phyloP scores from a whole-genome alignment of 139 green algal species.

The Pseudopediastrum boryanum region DNA sequence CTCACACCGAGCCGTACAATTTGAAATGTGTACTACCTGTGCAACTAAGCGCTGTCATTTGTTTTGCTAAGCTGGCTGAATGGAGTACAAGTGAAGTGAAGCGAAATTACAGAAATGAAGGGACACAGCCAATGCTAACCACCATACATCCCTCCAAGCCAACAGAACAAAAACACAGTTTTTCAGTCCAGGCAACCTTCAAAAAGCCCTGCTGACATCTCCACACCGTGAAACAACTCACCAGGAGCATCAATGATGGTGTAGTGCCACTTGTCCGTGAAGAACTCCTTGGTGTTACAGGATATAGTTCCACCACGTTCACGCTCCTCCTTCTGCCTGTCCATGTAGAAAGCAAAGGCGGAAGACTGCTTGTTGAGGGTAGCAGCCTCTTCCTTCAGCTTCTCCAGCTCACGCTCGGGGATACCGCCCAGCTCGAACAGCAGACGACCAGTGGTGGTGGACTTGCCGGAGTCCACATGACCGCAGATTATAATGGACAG shows the following conservation, averaged over 20 bases:
- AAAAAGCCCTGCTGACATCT: too few species aligned
- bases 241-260: conserved; percentile 96
- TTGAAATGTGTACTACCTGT: too few species aligned
- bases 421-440: conserved; percentile 99
- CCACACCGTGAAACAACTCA: too few species aligned
- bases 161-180: too few species aligned
- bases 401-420: conserved; percentile 97
- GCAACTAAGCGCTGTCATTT: too few species aligned
- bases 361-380: conserved; percentile 91
- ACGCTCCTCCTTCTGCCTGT: conserved; percentile 92
- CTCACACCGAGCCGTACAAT: too few species aligned
- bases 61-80: too few species aligned
- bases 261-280: conserved; percentile 98
- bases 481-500: conserved; percentile 75
- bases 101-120: too few species aligned
- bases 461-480: conserved; percentile 98
- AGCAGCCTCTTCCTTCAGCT: conserved; percentile 93
- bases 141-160: too few species aligned
- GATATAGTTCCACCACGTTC: conserved; percentile 95
- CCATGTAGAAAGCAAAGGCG: conserved; percentile 95
- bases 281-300: conserved; percentile 99
- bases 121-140: too few species aligned
- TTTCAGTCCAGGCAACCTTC: too few species aligned
- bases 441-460: conserved; percentile 94
- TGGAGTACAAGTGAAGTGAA: too few species aligned